Evolutionary conservation across 208 protist species (phyloP).

Genomic region (Perkinsela sp.): DNA sequence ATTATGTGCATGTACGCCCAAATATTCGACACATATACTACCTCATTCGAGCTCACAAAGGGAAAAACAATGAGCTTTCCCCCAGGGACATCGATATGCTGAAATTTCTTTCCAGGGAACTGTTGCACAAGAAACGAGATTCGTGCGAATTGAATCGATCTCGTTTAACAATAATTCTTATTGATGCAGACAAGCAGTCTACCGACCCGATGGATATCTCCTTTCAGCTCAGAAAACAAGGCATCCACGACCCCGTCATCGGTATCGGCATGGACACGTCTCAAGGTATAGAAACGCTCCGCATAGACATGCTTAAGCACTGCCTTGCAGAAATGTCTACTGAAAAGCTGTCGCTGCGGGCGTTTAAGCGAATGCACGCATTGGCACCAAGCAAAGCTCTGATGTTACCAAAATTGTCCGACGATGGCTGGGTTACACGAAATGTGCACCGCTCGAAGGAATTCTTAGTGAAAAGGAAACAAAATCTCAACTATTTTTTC

Average conservation of each 20-base stretch:
- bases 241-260: background rate
- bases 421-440: too few species aligned
- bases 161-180: background rate
- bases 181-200: background rate
- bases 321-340: background rate
- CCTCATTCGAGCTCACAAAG: background rate
- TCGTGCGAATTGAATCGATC: too few species aligned
- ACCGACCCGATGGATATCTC: background rate
- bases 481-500: too few species aligned
- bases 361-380: background rate
- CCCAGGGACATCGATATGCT: background rate
- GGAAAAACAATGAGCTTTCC: background rate
- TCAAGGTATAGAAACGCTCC: background rate
- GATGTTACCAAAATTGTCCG: too few species aligned
- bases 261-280: background rate
- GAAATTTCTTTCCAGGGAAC: background rate
- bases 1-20: background rate
- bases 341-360: background rate
- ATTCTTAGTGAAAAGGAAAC: too few species aligned
- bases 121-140: background rate
- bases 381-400: background rate
- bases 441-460: too few species aligned
- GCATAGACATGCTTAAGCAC: background rate
- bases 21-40: background rate
- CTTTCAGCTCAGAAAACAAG: background rate